Percentiles rank a stretch among this genome's conserved stretches.
Evolutionary conservation across 331 rosid genomes (phyloP).

Genomic region (Erythrophleum ivorense): DNA sequence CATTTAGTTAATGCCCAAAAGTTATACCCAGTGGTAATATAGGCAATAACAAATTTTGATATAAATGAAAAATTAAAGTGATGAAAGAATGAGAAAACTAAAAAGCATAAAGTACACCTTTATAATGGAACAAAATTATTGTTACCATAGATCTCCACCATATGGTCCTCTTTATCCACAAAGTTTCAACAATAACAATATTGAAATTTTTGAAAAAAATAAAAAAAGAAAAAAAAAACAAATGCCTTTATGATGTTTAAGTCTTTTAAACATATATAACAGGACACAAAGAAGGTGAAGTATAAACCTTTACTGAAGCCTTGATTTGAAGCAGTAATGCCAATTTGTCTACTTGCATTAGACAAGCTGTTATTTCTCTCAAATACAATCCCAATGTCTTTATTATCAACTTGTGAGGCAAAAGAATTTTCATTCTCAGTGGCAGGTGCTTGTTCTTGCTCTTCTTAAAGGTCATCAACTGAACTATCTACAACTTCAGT

Average conservation of each 20-base stretch:
- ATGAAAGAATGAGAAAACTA: background rate
- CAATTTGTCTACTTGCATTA: conserved; percentile 38
- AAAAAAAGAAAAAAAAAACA: conserved; percentile 18
- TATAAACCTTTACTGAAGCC: conserved; percentile 14
- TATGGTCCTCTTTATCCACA: conserved; percentile 15
- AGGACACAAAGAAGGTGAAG: too few relatives aligned
- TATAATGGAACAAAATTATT: conserved; percentile 6
- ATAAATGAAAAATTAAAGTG: background rate
- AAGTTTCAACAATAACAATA: background rate
- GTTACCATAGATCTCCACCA: conserved; percentile 8
- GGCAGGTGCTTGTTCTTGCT: background rate
- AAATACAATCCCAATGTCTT: background rate
- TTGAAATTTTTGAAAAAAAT: background rate
- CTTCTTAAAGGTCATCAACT: background rate
- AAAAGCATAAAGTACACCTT: conserved; percentile 1
- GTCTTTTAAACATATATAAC: too few relatives aligned
- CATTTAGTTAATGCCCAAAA: background rate
- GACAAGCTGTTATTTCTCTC: conserved; percentile 18
- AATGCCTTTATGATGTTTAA: too few relatives aligned
- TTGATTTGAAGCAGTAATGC: conserved; percentile 46
- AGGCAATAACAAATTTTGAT: conserved; percentile 2
- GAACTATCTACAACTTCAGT: background rate
- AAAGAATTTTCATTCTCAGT: too few relatives aligned
- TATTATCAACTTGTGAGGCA: too few relatives aligned
- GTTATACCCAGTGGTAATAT: background rate